Evolutionary conservation across 2,329 filamentous ascomycete species (phyloP).

Genomic region (Aotearoamyces nothofagi): DNA sequence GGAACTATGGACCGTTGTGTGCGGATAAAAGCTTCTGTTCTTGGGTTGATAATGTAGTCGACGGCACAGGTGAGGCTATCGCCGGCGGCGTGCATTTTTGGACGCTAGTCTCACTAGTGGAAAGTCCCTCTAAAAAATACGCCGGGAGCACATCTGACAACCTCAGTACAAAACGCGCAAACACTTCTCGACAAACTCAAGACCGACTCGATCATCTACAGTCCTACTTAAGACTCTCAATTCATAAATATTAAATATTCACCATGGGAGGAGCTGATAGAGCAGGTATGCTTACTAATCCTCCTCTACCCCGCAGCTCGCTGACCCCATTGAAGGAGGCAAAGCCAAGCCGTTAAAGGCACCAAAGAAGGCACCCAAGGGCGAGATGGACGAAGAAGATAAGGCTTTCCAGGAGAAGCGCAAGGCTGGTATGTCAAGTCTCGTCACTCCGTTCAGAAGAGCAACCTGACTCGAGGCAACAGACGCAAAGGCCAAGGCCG

Average conservation of each 20-base stretch:
- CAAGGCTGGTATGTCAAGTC: constrained; percentile 51
- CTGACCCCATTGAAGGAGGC: constrained; percentile 40
- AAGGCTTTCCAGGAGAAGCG: constrained; percentile 72
- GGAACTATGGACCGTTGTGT: background rate
- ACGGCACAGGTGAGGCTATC: no score
- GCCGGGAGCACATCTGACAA: no score
- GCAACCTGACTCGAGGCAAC: constrained; percentile 7
- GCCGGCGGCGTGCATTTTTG: no score
- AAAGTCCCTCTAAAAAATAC: no score
- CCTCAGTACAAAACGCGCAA: no score
- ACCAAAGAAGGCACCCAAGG: constrained; percentile 62
- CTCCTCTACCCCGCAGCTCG: constrained; percentile 5
- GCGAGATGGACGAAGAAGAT: constrained; percentile 80
- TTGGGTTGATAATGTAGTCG: background rate
- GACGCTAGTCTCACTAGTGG: no score
- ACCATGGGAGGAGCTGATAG: constrained; percentile 52
- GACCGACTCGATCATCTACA: no score
- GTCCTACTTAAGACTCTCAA: no score
- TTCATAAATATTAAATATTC: no score
- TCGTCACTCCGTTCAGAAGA: constrained; percentile 1
- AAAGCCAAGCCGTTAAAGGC: constrained; percentile 79
- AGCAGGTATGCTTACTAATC: constrained; percentile 35
- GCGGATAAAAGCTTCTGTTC: background rate
- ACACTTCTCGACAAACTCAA: no score
- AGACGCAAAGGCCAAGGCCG: constrained; percentile 80